Conservation (phyloP, 495 filamentous ascomycete genomes). For the Annulohypoxylon bovei region DNA sequence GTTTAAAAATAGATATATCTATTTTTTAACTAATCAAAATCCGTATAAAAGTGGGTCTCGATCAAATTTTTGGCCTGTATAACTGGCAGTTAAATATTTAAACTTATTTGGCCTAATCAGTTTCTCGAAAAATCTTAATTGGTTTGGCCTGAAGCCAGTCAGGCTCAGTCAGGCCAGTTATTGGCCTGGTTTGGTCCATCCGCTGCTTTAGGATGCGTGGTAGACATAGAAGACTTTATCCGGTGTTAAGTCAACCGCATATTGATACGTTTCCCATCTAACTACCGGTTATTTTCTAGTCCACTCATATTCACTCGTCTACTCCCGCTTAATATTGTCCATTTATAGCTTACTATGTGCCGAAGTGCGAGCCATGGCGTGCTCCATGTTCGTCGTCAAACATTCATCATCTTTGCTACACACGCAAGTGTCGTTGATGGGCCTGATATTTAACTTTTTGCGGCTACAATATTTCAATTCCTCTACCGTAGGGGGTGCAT, state of each 20-base stretch:
- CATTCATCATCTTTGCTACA: neutral
- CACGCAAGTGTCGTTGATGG: neutral
- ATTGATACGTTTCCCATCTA: slow-evolving; percentile 5
- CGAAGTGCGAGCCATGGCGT: slow-evolving; percentile 11
- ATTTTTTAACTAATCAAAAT: too few relatives aligned
- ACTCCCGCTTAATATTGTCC: slow-evolving; percentile 15
- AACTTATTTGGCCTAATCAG: too few relatives aligned
- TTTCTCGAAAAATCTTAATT: too few relatives aligned
- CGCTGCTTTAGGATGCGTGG: neutral
- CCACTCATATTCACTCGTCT: neutral
- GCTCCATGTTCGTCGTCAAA: neutral
- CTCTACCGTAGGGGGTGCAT: too few relatives aligned
- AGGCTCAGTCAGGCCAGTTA: neutral
- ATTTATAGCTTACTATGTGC: slow-evolving; percentile 15
- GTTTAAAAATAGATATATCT: too few relatives aligned
- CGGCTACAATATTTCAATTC: neutral
- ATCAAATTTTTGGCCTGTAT: too few relatives aligned
- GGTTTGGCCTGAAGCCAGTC: too few relatives aligned
- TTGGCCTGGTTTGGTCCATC: too few relatives aligned
- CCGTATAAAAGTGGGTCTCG: too few relatives aligned
- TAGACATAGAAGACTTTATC: slow-evolving; percentile 9
- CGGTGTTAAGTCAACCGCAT: neutral
- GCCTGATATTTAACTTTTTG: neutral
- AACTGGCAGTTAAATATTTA: too few relatives aligned
- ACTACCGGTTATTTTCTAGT: slow-evolving; percentile 19